Percentiles rank a stretch among this genome's conserved stretches.
phyloP scores from a whole-genome alignment of 192 early-diverging fungal species.

The Backusella circina region DNA sequence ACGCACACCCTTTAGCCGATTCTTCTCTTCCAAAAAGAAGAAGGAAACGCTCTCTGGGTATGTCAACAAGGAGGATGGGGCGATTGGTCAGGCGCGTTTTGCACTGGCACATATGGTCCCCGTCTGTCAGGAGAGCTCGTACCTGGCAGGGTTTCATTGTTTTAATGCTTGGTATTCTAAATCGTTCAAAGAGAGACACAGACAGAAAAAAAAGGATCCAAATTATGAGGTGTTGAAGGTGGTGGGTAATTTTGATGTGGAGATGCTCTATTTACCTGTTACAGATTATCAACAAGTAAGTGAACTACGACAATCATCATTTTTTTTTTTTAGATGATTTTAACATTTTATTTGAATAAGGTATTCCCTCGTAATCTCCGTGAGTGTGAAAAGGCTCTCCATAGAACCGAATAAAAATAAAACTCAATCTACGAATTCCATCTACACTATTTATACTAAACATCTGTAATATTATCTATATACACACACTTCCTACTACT shows the following conservation, averaged over 20 bases:
- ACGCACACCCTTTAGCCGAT: conserved; percentile 17
- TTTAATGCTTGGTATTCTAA: conserved; percentile 29
- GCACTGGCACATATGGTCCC: conserved; percentile 23
- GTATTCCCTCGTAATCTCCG: neutral
- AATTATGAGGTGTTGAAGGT: conserved; percentile 23
- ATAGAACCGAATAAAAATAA: neutral
- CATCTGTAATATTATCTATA: neutral
- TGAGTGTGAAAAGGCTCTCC: neutral
- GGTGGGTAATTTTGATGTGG: conserved; percentile 27
- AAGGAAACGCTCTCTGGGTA: conserved; percentile 24
- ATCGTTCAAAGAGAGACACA: conserved; percentile 2
- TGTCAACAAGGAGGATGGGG: conserved; percentile 29
- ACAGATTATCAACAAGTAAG: neutral
- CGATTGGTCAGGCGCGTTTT: conserved; percentile 29
- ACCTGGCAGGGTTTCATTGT: conserved; percentile 22
- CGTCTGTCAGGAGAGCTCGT: conserved; percentile 16
- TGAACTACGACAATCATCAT: neutral
- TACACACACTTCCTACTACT: neutral
- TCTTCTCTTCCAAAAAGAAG: conserved; percentile 15
- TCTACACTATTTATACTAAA: neutral
- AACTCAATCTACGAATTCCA: neutral
- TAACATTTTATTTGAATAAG: neutral
- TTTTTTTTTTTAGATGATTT: neutral
- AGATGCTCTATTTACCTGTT: conserved; percentile 27
- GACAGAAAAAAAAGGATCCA: conserved; percentile 9